Evolutionary conservation across 371 early-diverging fungal species (phyloP), one percentile per base, ranked within the genome.

Genomic region (Mucor circinelloides): DNA sequence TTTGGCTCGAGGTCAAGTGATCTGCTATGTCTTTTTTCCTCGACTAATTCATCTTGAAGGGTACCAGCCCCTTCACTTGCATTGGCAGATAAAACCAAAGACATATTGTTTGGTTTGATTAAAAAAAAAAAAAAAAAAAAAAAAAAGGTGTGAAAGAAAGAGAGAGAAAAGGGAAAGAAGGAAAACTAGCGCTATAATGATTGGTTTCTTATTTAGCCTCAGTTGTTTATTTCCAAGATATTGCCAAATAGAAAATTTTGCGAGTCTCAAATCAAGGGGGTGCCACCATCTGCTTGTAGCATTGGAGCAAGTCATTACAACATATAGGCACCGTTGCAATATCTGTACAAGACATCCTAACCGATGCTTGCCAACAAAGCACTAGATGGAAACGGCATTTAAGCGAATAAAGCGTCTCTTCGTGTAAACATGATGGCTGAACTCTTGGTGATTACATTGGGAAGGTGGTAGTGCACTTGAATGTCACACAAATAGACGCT

Each of bases 1-100:
- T 54, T 52, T 34, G 67, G 23, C 30, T 60, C 60, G 63, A 67
- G 71, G 32, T 71, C 71, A 58, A 67, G 67, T 27, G 67, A 71
- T 19, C 67, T 58, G 17, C 64, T 67, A 42, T 71, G 71, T 36
- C 67, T 52, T 60, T 67, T 67, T 27, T 46, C 27, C 28, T 55
- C 56, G 8, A 50, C 12, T 25, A 50, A 25, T 2, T 50, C 25
- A 40, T 64, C 58, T 50, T 55, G 13, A 19, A 60, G 58, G 71
- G 71, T 62, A 44, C 71, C 71, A 63, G 71, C 71, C 71, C 67
- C 71, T 25, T 50, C 50, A 10, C 23, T 50, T 40, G 30, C 52
- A 36, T 58, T 34, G n/a, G 23, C 23, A 58, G 36, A 21, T 40
- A 64, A 30, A 52, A 63, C 32, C 21, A 58, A 58, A 66, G 38